Base-by-base conservation (phyloP, 2,329 filamentous ascomycete genomes). In the Raffaelea deltoideospora region DNA sequence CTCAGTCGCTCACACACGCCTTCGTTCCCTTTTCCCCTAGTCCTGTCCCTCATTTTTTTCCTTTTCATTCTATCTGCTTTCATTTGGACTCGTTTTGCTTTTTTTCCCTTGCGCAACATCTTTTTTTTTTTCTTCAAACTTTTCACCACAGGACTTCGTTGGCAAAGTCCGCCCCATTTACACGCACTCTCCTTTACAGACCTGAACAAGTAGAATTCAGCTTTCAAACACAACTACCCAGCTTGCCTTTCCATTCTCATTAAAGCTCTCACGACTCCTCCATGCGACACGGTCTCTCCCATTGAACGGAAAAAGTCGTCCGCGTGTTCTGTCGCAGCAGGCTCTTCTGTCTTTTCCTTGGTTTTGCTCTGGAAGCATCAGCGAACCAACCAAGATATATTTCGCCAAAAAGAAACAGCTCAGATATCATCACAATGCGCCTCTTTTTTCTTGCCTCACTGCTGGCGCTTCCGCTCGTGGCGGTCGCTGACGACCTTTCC, bases 381-480 rank as follows among this genome's bases (percentile, higher is more conserved):
- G 28, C 29, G 10, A 21, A 19, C 8, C 15, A 19, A 10, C 31
- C 13, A 19, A 31, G 14, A 15, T 18, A 4, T 11, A 26, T 2
- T 5, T 13, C 17, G 27, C 21, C 28, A 27, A 22, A n/a, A n/a
- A n/a, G n/a, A n/a, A n/a, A n/a, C n/a, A n/a, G n/a, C n/a, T n/a
- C n/a, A n/a, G n/a, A n/a, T n/a, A n/a, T 31, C 42, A 33, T 29
- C 44, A 48, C 32, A 40, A 66, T 66, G 62, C 60, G 60, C 43
- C 45, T 66, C 47, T 53, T 55, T 33, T 53, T 61, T 22, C 47
- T 73, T 41, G 40, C 65, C 48, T 52, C 67, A 41, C 52, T 60
- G 43, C 50, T 66, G 43, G 60, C 76, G 50, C 69, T 71, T 47
- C 58, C 69, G 37, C 51, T 72, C 49, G 51, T 72, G 49, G 47